Evolutionary conservation across 2,329 filamentous ascomycete genomes (phyloP).

Genomic region (Phyllosticta citribraziliensis): DNA sequence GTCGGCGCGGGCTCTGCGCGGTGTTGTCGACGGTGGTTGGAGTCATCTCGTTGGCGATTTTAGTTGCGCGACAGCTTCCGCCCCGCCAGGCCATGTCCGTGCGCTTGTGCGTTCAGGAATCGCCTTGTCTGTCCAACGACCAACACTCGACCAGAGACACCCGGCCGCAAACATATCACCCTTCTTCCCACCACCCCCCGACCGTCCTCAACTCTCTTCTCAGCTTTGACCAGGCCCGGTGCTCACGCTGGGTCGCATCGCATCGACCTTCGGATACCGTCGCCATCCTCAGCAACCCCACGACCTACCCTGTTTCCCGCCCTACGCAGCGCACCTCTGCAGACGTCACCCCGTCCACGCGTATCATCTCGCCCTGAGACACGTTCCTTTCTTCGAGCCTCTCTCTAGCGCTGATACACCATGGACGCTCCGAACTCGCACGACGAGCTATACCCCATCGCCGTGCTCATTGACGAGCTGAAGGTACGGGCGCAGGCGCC

Average conservation of each 20-base stretch:
- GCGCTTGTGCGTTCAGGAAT: slow-evolving; percentile 6
- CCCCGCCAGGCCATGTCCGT: slow-evolving; percentile 7
- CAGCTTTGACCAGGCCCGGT: not conserved
- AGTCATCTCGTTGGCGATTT: slow-evolving; percentile 9
- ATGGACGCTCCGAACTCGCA: slow-evolving; percentile 91
- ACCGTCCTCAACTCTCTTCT: not conserved
- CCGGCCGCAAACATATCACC: slow-evolving; percentile 10
- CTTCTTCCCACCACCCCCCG: slow-evolving; percentile 1
- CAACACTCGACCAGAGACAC: slow-evolving; percentile 11
- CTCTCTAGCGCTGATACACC: slow-evolving; percentile 14
- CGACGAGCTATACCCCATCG: slow-evolving; percentile 99
- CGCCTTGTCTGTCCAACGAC: slow-evolving; percentile 11
- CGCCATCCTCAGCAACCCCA: not conserved
- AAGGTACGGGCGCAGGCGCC: slow-evolving; percentile 57
- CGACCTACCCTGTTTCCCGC: slow-evolving; percentile 3
- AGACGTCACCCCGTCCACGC: slow-evolving; percentile 10
- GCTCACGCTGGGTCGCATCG: slow-evolving; percentile 7
- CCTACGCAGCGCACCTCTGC: slow-evolving; percentile 8
- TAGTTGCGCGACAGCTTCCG: slow-evolving; percentile 10
- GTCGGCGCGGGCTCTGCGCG: not conserved
- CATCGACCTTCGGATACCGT: slow-evolving; percentile 1
- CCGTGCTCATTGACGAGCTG: slow-evolving; percentile 97
- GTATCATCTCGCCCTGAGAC: not conserved
- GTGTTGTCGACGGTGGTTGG: not conserved
- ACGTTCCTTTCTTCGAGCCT: slow-evolving; percentile 20